Base-by-base conservation (phyloP, 2,329 filamentous ascomycete species). In the Cryphonectria carpinicola region DNA sequence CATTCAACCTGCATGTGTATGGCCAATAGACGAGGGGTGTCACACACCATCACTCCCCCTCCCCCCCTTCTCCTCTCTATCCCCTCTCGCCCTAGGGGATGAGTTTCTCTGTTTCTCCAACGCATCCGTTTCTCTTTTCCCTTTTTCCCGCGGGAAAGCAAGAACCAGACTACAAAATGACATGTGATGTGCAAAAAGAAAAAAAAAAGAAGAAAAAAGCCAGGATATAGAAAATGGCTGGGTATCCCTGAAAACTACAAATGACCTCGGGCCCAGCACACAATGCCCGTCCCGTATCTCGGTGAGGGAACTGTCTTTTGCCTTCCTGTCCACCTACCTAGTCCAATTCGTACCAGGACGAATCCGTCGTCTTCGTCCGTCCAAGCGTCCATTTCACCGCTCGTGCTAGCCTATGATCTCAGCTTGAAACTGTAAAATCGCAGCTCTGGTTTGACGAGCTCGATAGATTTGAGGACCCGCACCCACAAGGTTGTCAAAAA, bases 311-410 rank as follows among this genome's bases (percentile, higher is more conserved):
- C 25, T 14, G 10, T 14, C 37, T 58, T 14, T 58, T 56, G 52
- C 49, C 49, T 56, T 19, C n/a, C 52, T 56, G 11, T 32, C 52
- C 25, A 56, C 52, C 52, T 14, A 54, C 49, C 49, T 54, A 54
- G 49, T 56, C 52, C 25, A 28, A 7, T n/a, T 28, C 52, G 52
- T 58, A 58, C 54, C 54, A 58, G 25, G 54, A 58, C 54, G 25
- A 58, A 58, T 58, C 54, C 54, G 54, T 58, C 54, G 28, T 32
- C 25, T 35, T 58, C 54, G 54, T 32, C 54, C 54, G 54, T 35
- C 54, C 28, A 58, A 58, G 54, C 13, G 13, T 58, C 25, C 54
- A 58, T 19, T 58, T 35, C 54, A 4, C 19, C 54, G 19, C 54
- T 58, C 4, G 25, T 32, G 6, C 54, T 58, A 58, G 52, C 14